phyloP scores from a whole-genome alignment of 768 basidiomycete genomes.

The Lactifluus echinatus region DNA sequence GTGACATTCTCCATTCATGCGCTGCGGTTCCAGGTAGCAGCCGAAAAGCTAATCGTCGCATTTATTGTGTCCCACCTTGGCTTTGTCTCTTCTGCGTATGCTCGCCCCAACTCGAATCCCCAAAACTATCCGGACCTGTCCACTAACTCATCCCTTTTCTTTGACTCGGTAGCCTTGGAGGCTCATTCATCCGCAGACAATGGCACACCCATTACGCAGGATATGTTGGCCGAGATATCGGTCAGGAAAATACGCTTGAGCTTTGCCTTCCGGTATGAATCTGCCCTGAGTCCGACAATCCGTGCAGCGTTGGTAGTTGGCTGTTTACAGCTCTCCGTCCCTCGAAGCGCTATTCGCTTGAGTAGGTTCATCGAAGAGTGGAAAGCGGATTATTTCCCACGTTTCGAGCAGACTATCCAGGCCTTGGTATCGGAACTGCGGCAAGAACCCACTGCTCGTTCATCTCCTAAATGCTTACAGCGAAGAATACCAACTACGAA shows the following conservation, averaged over 20 bases:
- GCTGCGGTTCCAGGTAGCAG: conserved; percentile 52
- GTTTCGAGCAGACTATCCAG: conserved; percentile 57
- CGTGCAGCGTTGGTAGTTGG: conserved; percentile 40
- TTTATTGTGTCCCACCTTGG: conserved; percentile 39
- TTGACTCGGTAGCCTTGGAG: conserved; percentile 46
- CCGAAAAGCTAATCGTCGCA: conserved; percentile 62
- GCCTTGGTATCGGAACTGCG: conserved; percentile 58
- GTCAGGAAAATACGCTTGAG: conserved; percentile 41
- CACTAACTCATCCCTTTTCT: conserved; percentile 39
- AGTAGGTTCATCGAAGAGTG: conserved; percentile 78
- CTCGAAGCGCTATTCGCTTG: conserved; percentile 71
- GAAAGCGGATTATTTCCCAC: conserved; percentile 71
- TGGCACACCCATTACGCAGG: conserved; percentile 36
- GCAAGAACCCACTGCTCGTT: conserved; percentile 19
- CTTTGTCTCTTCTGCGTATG: conserved; percentile 27
- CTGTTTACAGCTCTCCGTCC: conserved; percentile 49
- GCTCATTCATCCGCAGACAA: conserved; percentile 45
- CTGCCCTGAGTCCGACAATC: conserved; percentile 29
- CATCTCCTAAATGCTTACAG: not conserved
- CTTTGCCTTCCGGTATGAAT: conserved; percentile 40
- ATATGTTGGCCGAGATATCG: conserved; percentile 53
- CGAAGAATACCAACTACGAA: conserved; percentile 29
- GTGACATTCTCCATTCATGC: conserved; percentile 35
- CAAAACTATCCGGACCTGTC: conserved; percentile 31
- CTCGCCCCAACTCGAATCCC: conserved; percentile 24